Evolutionary conservation across 805 yeast species (phyloP).

Genomic region (Nakazawaea pomicola): DNA sequence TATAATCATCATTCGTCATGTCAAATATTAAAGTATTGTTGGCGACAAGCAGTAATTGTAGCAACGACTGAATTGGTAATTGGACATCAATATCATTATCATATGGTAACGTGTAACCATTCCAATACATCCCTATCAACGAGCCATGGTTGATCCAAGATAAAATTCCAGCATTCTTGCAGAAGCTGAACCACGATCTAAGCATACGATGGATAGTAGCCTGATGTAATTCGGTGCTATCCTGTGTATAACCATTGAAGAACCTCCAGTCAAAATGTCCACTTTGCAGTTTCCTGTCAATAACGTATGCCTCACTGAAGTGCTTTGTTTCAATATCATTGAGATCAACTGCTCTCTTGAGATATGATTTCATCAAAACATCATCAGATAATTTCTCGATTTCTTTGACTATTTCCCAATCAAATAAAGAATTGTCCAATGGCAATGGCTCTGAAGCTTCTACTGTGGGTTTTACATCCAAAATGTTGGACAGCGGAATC

Average conservation of each 20-base stretch:
- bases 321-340: conserved; percentile 21
- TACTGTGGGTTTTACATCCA: not conserved
- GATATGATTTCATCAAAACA: not conserved
- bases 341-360: not conserved
- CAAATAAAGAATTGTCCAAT: not conserved
- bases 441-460: not conserved
- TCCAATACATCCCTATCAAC: conserved; percentile 57
- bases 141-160: conserved; percentile 67
- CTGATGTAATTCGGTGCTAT: conserved; percentile 19
- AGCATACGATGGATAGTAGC: conserved; percentile 40
- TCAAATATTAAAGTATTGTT: conserved; percentile 50
- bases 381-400: not conserved
- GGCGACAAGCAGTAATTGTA: conserved; percentile 36
- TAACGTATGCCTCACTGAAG: conserved; percentile 37
- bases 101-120: conserved; percentile 56
- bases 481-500: not conserved
- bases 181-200: conserved; percentile 50
- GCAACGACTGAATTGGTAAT: conserved; percentile 41
- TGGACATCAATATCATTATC: conserved; percentile 63
- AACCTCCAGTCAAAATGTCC: conserved; percentile 45
- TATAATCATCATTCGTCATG: conserved; percentile 12
- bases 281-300: conserved; percentile 27
- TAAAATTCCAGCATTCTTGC: conserved; percentile 35
- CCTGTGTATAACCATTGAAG: conserved; percentile 24
- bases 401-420: conserved; percentile 1